These are phyloP conservation scores for Raphanus sativus DNA, from an alignment of 345 rosid species.

Conservation along the genomic window DNA sequence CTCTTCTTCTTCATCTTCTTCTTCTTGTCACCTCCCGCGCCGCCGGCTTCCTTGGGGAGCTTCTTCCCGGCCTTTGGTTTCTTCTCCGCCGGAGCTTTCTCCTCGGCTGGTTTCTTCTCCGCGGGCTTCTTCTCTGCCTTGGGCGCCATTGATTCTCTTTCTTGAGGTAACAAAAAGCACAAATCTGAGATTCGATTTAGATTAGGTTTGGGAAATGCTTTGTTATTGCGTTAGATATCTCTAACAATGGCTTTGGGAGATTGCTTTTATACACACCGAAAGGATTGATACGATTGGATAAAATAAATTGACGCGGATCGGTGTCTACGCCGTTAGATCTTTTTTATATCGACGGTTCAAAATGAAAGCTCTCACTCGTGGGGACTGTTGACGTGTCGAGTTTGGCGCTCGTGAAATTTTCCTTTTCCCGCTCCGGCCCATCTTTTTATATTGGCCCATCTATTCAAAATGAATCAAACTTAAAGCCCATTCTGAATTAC, in stretches of 20 bases:
- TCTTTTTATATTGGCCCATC: conserved; percentile 2
- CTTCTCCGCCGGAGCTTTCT: conserved; percentile 82
- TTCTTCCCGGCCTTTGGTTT: conserved; percentile 88
- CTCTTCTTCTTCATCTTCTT: conserved; percentile 70
- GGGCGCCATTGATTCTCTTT: conserved; percentile 29
- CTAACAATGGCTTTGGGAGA: background rate
- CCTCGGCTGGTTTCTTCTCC: conserved; percentile 49
- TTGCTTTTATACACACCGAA: conserved; percentile 6
- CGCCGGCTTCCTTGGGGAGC: conserved; percentile 64
- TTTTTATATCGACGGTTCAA: conserved; percentile 23
- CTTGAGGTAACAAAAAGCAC: background rate
- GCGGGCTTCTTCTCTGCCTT: conserved; percentile 74
- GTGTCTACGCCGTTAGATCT: conserved; percentile 4
- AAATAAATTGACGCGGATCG: conserved; percentile 15
- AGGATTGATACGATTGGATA: conserved; percentile 10
- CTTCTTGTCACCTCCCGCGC: conserved; percentile 61
- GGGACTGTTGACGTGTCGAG: conserved; percentile 24
- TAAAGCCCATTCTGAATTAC: background rate
- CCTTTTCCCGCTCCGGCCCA: conserved; percentile 2
- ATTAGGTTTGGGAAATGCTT: background rate
- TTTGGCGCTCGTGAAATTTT: conserved; percentile 19
- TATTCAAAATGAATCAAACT: background rate
- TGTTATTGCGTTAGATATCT: background rate
- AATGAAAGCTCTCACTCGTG: background rate
- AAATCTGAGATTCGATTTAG: conserved; percentile 7